Percentiles rank a stretch among this genome's conserved stretches.
Evolutionary conservation across 768 basidiomycete genomes (phyloP).

Genomic region (Collybia mongolica): DNA sequence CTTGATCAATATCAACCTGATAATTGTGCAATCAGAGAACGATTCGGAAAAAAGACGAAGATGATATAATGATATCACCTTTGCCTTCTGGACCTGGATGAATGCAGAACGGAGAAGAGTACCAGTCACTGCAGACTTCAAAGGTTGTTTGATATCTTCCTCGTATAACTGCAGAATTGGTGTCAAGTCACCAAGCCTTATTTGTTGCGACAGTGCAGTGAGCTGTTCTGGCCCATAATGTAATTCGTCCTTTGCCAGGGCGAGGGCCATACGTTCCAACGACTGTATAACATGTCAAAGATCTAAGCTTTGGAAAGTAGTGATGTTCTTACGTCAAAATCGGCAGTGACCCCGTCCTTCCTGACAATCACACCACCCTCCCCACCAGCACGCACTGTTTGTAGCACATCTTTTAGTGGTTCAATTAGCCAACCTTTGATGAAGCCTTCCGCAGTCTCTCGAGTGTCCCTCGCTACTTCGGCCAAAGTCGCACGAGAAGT

Average conservation of each 20-base stretch:
- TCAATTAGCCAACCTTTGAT: conserved; percentile 28
- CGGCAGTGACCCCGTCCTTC: conserved; percentile 79
- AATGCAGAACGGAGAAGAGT: conserved; percentile 82
- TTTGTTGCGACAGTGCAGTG: conserved; percentile 58
- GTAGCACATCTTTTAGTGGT: conserved; percentile 77
- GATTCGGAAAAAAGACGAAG: not conserved
- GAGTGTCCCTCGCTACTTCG: conserved; percentile 55
- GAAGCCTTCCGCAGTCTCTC: conserved; percentile 71
- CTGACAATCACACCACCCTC: conserved; percentile 76
- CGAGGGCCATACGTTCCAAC: conserved; percentile 88
- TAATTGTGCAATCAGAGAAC: not conserved
- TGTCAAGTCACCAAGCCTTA: conserved; percentile 82
- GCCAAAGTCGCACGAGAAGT: conserved; percentile 57
- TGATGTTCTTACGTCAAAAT: conserved; percentile 65
- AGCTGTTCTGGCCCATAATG: conserved; percentile 64
- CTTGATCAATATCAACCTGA: conserved; percentile 90
- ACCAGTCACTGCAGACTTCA: conserved; percentile 78
- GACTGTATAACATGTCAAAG: conserved; percentile 47
- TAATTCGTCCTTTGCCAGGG: conserved; percentile 81
- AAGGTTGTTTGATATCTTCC: conserved; percentile 84
- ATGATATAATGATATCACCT: conserved; percentile 42
- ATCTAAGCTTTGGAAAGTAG: not conserved
- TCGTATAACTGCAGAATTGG: conserved; percentile 87
- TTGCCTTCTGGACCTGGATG: conserved; percentile 94
- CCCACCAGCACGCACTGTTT: conserved; percentile 80